Evolutionary conservation across 2,329 filamentous ascomycete species (phyloP).

Genomic region (Verticillium alfalfae): DNA sequence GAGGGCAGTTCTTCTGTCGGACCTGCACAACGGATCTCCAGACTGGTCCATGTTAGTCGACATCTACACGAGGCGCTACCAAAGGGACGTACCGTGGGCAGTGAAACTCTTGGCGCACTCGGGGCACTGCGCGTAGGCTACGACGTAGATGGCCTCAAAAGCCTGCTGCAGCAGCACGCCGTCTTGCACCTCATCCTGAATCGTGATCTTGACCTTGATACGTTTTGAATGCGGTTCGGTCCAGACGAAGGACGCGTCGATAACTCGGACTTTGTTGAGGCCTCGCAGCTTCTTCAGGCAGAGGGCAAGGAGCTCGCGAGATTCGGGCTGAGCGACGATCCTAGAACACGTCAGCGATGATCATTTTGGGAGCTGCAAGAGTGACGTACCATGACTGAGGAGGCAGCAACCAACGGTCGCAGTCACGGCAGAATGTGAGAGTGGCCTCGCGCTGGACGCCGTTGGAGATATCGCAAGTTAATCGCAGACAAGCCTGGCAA

Average conservation of each 20-base stretch:
- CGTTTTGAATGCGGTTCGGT: constrained; percentile 93
- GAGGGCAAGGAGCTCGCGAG: constrained; percentile 83
- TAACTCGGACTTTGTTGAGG: constrained; percentile 83
- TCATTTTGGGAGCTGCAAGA: too few relatives aligned
- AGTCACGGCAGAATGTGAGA: constrained; percentile 88
- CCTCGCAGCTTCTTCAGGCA: constrained; percentile 86
- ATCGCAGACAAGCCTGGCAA: constrained; percentile 36
- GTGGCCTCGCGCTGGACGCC: constrained; percentile 88
- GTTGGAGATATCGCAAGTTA: constrained; percentile 73
- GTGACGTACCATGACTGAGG: constrained; percentile 45
- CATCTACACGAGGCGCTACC: not conserved
- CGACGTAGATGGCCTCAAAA: constrained; percentile 90
- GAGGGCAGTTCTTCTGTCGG: constrained; percentile 81
- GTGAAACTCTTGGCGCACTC: constrained; percentile 96
- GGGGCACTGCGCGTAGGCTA: constrained; percentile 87
- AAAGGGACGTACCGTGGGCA: constrained; percentile 49
- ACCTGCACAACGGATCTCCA: constrained; percentile 94
- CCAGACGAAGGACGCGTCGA: constrained; percentile 96
- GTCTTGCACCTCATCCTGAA: constrained; percentile 65
- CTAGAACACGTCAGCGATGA: constrained; percentile 35
- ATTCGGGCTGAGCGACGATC: constrained; percentile 81
- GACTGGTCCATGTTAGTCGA: constrained; percentile 35
- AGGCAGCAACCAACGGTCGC: constrained; percentile 87
- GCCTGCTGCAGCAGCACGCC: constrained; percentile 77
- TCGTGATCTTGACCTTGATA: constrained; percentile 91